Conservation (phyloP, 164 flowering plant species). For the Chloranthus sessilifolius region DNA sequence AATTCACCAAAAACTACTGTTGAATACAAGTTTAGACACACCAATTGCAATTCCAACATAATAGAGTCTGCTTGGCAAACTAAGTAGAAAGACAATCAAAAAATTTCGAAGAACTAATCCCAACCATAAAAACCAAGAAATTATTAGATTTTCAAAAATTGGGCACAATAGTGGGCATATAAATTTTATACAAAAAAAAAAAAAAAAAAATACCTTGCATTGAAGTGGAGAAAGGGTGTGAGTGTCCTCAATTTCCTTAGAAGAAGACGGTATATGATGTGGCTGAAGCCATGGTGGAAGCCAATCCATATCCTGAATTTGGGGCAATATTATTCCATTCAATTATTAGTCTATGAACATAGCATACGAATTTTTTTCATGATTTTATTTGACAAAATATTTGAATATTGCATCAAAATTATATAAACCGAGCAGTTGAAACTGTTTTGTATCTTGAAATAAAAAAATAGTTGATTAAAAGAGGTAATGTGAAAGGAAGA, state of each 20-base stretch:
- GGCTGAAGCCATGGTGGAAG: constrained; percentile 73
- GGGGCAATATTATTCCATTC: not conserved
- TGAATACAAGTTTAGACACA: no score
- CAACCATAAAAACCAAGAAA: no score
- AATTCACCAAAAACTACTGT: no score
- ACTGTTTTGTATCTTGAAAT: not conserved
- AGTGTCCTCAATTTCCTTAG: constrained; percentile 15
- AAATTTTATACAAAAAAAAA: not conserved
- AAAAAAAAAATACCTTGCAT: constrained; percentile 21
- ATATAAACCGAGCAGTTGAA: not conserved
- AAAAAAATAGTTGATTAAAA: not conserved
- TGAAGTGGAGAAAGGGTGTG: constrained; percentile 10
- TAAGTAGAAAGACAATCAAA: no score
- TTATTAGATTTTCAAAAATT: no score
- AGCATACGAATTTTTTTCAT: no score
- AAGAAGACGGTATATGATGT: constrained; percentile 13
- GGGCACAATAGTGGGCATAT: no score
- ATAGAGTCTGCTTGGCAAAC: no score
- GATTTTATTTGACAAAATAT: no score
- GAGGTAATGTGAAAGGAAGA: not conserved
- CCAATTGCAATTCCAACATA: no score
- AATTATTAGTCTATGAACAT: not conserved
- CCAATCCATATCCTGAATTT: constrained; percentile 59
- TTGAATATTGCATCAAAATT: not conserved
- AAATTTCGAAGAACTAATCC: no score